A percentile compares a stretch with the other conserved stretches of the same genome.
These are phyloP conservation scores for Leccinum pachyderme DNA, from an alignment of 1,284 basidiomycete genomes.

Conservation along the genomic window DNA sequence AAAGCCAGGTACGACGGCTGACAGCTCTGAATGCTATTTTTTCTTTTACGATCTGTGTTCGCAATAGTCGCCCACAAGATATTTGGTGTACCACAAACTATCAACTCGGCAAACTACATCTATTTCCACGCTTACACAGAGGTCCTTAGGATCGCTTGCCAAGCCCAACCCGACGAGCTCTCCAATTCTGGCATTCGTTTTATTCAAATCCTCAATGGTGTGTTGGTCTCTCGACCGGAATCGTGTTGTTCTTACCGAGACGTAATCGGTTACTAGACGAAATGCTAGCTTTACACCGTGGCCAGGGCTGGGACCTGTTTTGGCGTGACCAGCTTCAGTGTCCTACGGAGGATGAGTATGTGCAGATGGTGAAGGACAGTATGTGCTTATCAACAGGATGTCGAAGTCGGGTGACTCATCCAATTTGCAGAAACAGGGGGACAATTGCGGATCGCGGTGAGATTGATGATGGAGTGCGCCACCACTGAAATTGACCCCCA, in stretches of 20 bases:
- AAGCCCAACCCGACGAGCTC: background rate
- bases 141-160: background rate
- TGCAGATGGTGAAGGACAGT: background rate
- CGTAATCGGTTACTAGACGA: background rate
- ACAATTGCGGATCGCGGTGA: background rate
- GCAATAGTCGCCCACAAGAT: constrained; percentile 74
- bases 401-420: background rate
- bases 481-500: background rate
- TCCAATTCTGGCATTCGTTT: background rate
- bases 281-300: background rate
- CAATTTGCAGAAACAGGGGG: background rate
- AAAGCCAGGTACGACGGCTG: constrained; percentile 51
- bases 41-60: background rate
- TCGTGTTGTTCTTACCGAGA: background rate
- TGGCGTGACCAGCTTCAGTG: background rate
- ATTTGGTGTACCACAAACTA: constrained; percentile 76
- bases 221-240: background rate
- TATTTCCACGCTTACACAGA: background rate
- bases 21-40: background rate
- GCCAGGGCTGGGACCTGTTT: background rate
- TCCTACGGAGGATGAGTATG: background rate
- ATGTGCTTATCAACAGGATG: background rate
- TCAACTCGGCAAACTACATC: background rate
- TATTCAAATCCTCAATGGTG: background rate
- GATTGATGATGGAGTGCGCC: background rate